Evolutionary conservation across 2,329 filamentous ascomycete species (phyloP), one percentile per base, ranked within the genome.

Genomic region (Botrytis tulipae): DNA sequence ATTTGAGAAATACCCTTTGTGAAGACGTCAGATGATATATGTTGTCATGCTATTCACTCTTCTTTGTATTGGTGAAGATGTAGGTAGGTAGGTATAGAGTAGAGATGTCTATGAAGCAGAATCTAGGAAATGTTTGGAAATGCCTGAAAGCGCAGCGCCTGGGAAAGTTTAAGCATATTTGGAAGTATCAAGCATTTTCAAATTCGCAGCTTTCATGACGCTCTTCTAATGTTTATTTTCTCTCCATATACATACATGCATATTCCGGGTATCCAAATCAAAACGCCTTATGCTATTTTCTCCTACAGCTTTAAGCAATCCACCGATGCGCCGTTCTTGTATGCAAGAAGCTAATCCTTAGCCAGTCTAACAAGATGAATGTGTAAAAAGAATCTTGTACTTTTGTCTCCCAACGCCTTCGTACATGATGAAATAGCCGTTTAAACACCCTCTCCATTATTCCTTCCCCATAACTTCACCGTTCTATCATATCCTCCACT

Each of bases 401-500:
- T 69, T 57, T 69, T 42, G 48, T 42, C 40, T 32, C 66, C 66
- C 25, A 68, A 42, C 48, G n/a, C 48, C 48, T 22, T 66, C 37
- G 18, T 10, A 29, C 18, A 25, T 68, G 16, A 68, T 4, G 16
- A 57, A 42, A 51, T 44, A 20, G 20, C n/a, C 9, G 4, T 32
- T 79, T 73, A 89, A 46, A 88, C 77, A 37, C 83, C 83, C 77
- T 91, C 86, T 73, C 88, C 88, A 80, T 94, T 93, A 77, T 97
- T 95, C 76, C 94, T 89, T 7, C 93, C 93, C 96, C 96, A 99
- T 3, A 99, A 86, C 85, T 99, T 99, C 69, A 98, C 93, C 2
- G 95, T 98, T 71, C 95, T 89, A 83, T 99, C 96, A 81, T 97
- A 93, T 4, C 96, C 95, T 77, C 94, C 94, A 81, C 94, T 98